Percentiles rank a stretch among this genome's conserved stretches.
These are phyloP conservation scores for Mucor plumbeus DNA, from an alignment of 371 early-diverging fungal genomes.

Conservation along the genomic window DNA sequence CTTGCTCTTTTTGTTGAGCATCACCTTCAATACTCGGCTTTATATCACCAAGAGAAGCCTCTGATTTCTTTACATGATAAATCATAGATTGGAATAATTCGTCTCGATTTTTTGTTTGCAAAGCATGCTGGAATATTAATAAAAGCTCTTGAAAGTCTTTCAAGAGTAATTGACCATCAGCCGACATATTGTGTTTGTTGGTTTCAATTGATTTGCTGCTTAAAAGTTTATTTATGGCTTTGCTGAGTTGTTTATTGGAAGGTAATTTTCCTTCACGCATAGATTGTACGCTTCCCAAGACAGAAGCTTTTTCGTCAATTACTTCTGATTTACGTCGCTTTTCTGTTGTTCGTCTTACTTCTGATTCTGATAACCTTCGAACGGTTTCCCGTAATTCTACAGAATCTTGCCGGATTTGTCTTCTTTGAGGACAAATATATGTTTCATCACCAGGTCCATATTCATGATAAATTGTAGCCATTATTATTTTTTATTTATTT, in stretches of 20 bases:
- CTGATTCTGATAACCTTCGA: slow-evolving; percentile 13
- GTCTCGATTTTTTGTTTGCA: slow-evolving; percentile 58
- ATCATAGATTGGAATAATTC: slow-evolving; percentile 65
- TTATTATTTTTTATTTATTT: neutral
- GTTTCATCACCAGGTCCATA: neutral
- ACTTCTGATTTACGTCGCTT: slow-evolving; percentile 1
- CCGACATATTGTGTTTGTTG: slow-evolving; percentile 39
- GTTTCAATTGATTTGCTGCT: slow-evolving; percentile 21
- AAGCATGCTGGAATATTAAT: slow-evolving; percentile 42
- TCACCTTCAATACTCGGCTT: neutral
- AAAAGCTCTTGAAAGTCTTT: slow-evolving; percentile 51
- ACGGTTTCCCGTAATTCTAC: neutral
- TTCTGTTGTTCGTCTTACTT: neutral
- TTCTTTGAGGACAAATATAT: slow-evolving; percentile 13
- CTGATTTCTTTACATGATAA: slow-evolving; percentile 36
- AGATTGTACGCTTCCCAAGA: slow-evolving; percentile 35
- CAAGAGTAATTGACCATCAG: slow-evolving; percentile 50
- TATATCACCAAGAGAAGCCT: neutral
- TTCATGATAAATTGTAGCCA: slow-evolving; percentile 18
- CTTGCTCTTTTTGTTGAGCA: neutral
- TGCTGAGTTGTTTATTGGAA: slow-evolving; percentile 55
- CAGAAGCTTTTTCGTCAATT: neutral
- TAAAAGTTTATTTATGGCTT: slow-evolving; percentile 4
- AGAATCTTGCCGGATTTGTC: slow-evolving; percentile 1
- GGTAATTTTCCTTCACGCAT: slow-evolving; percentile 61